phyloP scores from a whole-genome alignment of 495 filamentous ascomycete species.

The Penicillium psychrofluorescens region DNA sequence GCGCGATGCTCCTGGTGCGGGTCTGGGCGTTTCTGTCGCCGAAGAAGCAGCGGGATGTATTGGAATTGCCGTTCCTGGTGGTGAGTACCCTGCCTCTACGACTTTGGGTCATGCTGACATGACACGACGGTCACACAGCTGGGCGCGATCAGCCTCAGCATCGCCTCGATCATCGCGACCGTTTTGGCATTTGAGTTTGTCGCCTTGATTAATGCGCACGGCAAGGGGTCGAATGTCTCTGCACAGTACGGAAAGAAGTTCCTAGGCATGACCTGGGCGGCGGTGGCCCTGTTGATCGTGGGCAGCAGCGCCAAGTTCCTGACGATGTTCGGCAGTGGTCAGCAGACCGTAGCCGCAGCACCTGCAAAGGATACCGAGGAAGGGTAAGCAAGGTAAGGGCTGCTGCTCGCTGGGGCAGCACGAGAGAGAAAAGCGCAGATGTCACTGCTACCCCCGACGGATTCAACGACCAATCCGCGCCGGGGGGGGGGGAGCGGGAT shows the following conservation, averaged over 20 bases:
- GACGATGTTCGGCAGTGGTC: constrained; percentile 18
- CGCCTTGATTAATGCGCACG: constrained; percentile 51
- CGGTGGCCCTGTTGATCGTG: constrained; percentile 42
- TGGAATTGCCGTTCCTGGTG: constrained; percentile 23
- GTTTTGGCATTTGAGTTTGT: constrained; percentile 50
- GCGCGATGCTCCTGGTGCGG: constrained; percentile 43
- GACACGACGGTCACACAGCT: constrained; percentile 15
- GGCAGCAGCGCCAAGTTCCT: constrained; percentile 20
- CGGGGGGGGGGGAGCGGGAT: background rate
- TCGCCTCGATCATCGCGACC: constrained; percentile 61
- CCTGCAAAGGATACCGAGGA: background rate
- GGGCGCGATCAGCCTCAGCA: constrained; percentile 37
- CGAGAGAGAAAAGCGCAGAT: background rate
- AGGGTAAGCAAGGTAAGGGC: constrained; percentile 14
- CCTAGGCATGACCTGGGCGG: constrained; percentile 54
- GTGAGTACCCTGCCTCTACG: constrained; percentile 14
- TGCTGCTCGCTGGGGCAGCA: background rate
- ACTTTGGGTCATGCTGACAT: too few species aligned
- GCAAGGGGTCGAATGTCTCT: constrained; percentile 44
- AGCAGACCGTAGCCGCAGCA: background rate
- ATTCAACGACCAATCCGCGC: too few species aligned
- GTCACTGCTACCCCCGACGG: too few species aligned
- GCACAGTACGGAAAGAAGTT: constrained; percentile 50
- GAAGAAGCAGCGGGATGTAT: constrained; percentile 9
- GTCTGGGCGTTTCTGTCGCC: constrained; percentile 6